Evolutionary conservation across 108 stramenopile genomes (phyloP).

Genomic region (Mediolabrus comicus): DNA sequence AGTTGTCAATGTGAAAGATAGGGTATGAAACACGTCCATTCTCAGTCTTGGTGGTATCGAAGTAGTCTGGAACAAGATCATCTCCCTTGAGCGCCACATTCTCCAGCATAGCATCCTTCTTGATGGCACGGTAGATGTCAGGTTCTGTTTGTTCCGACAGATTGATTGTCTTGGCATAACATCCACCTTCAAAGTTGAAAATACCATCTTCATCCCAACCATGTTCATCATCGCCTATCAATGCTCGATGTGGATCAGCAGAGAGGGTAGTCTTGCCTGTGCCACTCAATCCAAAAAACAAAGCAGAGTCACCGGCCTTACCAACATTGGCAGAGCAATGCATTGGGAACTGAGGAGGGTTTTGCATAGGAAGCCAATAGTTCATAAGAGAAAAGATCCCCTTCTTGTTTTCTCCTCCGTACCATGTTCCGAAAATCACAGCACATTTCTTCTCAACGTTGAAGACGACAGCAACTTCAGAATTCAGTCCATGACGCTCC

Average conservation of each 20-base stretch:
- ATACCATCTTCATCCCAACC: conserved; percentile 98
- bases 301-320: conserved; percentile 84
- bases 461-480: conserved; percentile 95
- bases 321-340: conserved; percentile 98
- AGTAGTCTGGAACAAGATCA: conserved; percentile 82
- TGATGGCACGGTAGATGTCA: conserved; percentile 96
- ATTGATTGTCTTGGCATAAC: conserved; percentile 98
- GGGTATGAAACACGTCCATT: conserved; percentile 98
- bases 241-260: conserved; percentile 91
- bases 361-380: conserved; percentile 93
- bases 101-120: conserved; percentile 93
- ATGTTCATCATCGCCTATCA: conserved; percentile 95
- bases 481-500: conserved; percentile 88
- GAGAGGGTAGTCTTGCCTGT: conserved; percentile 97
- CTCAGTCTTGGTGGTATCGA: conserved; percentile 91
- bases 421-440: conserved; percentile 96
- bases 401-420: conserved; percentile 99
- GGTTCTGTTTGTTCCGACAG: conserved; percentile 93
- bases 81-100: conserved; percentile 84
- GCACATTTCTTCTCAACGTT: conserved; percentile 93
- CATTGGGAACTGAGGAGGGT: conserved; percentile 90
- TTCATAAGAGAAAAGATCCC: conserved; percentile 99
- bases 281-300: conserved; percentile 95
- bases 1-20: conserved; percentile 91
- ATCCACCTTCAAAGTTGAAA: conserved; percentile 99